phyloP scores from a whole-genome alignment of 1,139 yeast species.

The Scheffersomyces segobiensis region DNA sequence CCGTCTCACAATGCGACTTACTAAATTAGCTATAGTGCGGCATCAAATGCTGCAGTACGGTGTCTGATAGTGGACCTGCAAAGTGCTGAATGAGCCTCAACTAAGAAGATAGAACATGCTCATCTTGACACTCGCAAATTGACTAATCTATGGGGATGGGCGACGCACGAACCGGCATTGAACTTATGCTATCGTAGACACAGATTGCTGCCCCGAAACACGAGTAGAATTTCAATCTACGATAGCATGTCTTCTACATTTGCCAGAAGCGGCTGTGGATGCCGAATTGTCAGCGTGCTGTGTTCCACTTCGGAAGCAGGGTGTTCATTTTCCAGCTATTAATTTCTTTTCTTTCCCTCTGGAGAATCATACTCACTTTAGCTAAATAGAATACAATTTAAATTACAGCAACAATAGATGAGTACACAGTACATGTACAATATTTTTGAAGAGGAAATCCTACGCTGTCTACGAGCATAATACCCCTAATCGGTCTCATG shows the following conservation, averaged over 20 bases:
- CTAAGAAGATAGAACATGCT: neutral
- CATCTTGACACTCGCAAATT: neutral
- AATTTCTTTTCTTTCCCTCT: neutral
- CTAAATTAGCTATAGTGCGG: neutral
- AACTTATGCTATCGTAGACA: neutral
- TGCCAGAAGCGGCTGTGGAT: no score
- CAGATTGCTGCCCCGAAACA: neutral
- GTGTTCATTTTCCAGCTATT: neutral
- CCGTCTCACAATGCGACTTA: neutral
- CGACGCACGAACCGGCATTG: neutral
- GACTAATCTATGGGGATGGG: neutral
- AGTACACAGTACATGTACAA: neutral
- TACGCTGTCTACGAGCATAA: neutral
- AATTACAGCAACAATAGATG: neutral
- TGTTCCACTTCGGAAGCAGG: neutral
- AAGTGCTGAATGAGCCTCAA: neutral
- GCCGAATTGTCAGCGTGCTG: neutral
- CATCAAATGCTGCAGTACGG: neutral
- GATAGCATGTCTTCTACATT: neutral
- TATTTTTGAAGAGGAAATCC: neutral
- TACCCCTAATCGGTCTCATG: neutral
- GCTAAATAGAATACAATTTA: neutral
- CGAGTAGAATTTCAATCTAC: neutral
- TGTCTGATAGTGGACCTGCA: neutral
- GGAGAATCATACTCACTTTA: neutral